Base-by-base conservation (phyloP, 805 yeast genomes). In the Wickerhamiella australiensis region DNA sequence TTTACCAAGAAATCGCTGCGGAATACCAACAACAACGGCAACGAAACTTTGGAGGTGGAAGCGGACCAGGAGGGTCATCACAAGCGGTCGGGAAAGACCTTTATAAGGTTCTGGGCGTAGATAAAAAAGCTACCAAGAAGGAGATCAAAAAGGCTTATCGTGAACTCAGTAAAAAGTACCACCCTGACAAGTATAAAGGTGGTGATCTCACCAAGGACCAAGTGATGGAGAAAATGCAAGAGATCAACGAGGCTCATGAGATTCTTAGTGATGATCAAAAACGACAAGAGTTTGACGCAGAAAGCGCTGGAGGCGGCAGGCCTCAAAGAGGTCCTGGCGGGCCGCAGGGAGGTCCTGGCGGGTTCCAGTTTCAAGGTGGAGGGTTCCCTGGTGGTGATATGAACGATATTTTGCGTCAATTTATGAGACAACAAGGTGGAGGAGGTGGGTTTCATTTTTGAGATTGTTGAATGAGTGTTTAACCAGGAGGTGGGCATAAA, bases 181-280 rank as follows among this genome's bases (percentile, higher is more conserved):
- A 90, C 61, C 98, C 98, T 0, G 98, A 90, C 65, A 92, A 90
- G 63, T 80, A 84, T 61, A 79, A 78, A 58, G 80, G 78, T 31
- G 50, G 23, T 1, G 85, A 80, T 35, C 62, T 82, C 52, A 70
- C 79, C 7, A 73, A 76, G 25, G 85, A 79, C 27, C 75, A 82
- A 52, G 81, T 82, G 33, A 95, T 86, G 64, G 70, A 70, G 46
- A 85, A 83, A 59, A 92, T 90, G 88, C 86, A 94, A 44, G 88
- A 82, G 50, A 84, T 90, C 54, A 92, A 90, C 65, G 85, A 83
- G 61, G 97, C 97, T 0, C 87, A 92, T 64, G 96, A 87, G 61
- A 80, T 82, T 1, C 70, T 90, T 33, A 76, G 87, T 8, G 78
- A 83, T 56, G 76, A 77, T 1, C 82, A 78, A 42, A 68, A 75